Evolutionary conservation across 371 early-diverging fungal species (phyloP), one percentile per base, ranked within the genome.

Genomic region (Sanchytrium tribonematis): DNA sequence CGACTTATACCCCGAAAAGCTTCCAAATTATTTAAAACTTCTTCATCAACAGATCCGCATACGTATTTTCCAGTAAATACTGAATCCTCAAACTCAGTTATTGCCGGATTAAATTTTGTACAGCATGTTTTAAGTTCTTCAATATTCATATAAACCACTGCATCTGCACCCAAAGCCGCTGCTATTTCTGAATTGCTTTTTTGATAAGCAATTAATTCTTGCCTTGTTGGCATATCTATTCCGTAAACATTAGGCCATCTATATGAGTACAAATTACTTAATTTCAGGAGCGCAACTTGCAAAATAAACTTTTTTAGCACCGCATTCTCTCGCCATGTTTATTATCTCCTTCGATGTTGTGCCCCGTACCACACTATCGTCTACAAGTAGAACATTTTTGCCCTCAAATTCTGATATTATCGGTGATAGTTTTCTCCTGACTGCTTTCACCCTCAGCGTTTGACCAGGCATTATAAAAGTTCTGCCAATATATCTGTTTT

Each of bases 401-500:
- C 81, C 89, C 27, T 83, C 79, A 78, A 97, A 97, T 78, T 97
- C 97, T 69, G 90, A 81, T 29, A 86, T 81, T 95, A 97, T 97
- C 66, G 97, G 88, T 73, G 94, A 95, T 75, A 97, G 83, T 79
- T 97, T 97, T 74, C 94, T 84, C 28, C 94, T 79, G n/a, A 97
- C 97, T 71, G 86, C 87, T 79, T 92, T 90, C 75, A 84, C 83
- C 76, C 90, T 71, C 69, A 74, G 71, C 29, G 70, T 84, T 77
- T 96, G 97, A 17, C 93, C 97, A 17, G 97, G 95, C 97, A 96
- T 96, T 73, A 96, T 96, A 74, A 96, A 96, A 5, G 97, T 94
- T 72, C 97, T 83, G 1, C 95, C 97, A 75, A 96, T 85, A 75
- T 96, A 96, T 69, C 95, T 80, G 82, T 97, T 97, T 83, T 95